Percentiles rank a stretch among this genome's conserved stretches.
These are phyloP conservation scores for Xylariaceae sp. DNA, from an alignment of 2,329 filamentous ascomycete genomes.

Conservation along the genomic window DNA sequence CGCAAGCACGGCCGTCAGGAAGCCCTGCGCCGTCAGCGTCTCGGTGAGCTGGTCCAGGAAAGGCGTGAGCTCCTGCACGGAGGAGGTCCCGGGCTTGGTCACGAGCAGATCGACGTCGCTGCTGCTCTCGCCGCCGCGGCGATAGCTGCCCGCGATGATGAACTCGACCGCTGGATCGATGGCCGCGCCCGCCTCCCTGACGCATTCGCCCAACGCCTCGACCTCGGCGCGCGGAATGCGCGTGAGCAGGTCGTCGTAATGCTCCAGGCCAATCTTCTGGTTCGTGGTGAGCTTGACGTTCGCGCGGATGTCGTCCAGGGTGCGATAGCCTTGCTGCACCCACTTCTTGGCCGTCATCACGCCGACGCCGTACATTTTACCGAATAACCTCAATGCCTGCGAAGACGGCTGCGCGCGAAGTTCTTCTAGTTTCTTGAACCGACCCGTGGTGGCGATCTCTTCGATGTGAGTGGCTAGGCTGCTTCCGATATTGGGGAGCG, in stretches of 20 bases:
- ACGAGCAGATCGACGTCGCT: conserved; percentile 84
- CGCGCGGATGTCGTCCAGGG: conserved; percentile 62
- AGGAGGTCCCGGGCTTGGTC: conserved; percentile 57
- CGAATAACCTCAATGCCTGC: conserved; percentile 60
- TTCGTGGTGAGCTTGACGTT: conserved; percentile 60
- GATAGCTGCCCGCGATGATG: conserved; percentile 78
- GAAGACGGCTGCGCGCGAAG: conserved; percentile 63
- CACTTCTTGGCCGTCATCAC: conserved; percentile 64
- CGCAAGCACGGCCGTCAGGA: conserved; percentile 68
- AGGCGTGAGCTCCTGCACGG: conserved; percentile 51
- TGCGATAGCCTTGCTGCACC: conserved; percentile 68
- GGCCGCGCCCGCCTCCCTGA: conserved; percentile 51
- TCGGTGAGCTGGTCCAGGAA: conserved; percentile 61
- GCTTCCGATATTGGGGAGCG: conserved; percentile 63
- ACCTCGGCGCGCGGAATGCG: conserved; percentile 77
- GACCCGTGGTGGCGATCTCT: conserved; percentile 74
- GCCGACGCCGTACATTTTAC: conserved; percentile 76
- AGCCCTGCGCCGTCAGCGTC: conserved; percentile 53
- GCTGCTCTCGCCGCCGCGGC: conserved; percentile 67
- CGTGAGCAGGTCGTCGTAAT: conserved; percentile 71
- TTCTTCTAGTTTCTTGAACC: conserved; percentile 66
- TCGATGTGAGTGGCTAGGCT: conserved; percentile 80
- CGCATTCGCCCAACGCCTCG: conserved; percentile 58
- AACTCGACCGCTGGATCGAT: conserved; percentile 63
- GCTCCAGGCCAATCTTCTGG: conserved; percentile 72